Evolutionary conservation across 306 rosid species (phyloP).

Genomic region (Mucuna pruriens): DNA sequence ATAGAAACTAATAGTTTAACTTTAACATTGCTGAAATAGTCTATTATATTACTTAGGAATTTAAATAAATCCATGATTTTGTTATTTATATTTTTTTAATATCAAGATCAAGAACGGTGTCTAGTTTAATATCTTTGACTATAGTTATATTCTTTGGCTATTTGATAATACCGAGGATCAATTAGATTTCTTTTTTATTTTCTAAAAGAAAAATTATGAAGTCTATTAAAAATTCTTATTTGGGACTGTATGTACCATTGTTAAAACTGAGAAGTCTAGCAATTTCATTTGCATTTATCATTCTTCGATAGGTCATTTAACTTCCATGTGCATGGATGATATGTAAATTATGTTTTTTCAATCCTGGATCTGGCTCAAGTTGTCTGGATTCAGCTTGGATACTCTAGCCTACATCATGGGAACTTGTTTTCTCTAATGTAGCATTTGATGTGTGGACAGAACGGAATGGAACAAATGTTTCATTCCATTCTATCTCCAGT

Average conservation of each 20-base stretch:
- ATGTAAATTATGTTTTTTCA: background rate
- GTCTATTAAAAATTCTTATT: background rate
- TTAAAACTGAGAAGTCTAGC: background rate
- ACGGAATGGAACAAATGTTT: background rate
- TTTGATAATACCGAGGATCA: background rate
- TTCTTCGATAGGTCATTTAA: background rate
- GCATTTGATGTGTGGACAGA: background rate
- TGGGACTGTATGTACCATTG: background rate
- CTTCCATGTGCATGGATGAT: background rate
- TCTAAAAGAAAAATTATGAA: background rate
- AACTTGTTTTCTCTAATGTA: background rate
- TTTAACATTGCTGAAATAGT: background rate
- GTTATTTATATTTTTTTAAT: background rate
- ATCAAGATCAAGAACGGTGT: background rate
- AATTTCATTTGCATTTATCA: background rate
- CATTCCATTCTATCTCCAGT: background rate
- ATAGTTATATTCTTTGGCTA: background rate
- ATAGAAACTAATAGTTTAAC: background rate
- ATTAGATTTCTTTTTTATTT: background rate
- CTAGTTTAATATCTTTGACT: conserved; percentile 5
- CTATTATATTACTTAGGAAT: background rate
- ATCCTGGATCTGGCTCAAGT: background rate
- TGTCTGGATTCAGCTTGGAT: background rate
- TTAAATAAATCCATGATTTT: background rate
- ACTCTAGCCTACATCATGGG: background rate